Evolutionary conservation across 495 filamentous ascomycete genomes (phyloP).

Genomic region (Aspergillus mulundensis): DNA sequence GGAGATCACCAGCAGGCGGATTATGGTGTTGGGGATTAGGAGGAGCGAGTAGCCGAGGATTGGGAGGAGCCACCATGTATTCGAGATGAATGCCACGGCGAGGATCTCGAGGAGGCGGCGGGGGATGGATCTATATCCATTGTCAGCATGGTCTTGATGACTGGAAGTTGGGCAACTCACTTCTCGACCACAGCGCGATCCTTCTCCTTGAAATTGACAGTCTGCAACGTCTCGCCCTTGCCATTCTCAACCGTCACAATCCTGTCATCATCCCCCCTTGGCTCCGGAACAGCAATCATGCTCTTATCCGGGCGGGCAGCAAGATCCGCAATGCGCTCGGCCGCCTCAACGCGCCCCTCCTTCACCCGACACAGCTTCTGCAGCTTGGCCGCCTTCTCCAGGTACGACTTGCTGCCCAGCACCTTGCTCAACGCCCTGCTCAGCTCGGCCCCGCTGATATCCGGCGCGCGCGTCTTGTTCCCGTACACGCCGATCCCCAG

Average conservation of each 20-base stretch:
- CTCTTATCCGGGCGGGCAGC: conserved; percentile 19
- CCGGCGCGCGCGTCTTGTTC: conserved; percentile 31
- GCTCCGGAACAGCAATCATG: conserved; percentile 13
- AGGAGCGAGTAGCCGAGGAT: conserved; percentile 19
- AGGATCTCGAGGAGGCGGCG: conserved; percentile 8
- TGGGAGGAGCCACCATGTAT: conserved; percentile 22
- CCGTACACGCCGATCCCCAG: conserved; percentile 48
- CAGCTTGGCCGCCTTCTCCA: conserved; percentile 16
- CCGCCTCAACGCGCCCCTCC: conserved; percentile 18
- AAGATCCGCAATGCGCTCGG: conserved; percentile 23
- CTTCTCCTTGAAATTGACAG: conserved; percentile 7
- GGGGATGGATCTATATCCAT: conserved; percentile 9
- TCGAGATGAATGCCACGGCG: conserved; percentile 16
- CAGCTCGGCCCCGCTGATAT: conserved; percentile 28
- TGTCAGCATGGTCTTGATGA: conserved; percentile 5
- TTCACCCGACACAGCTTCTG: conserved; percentile 19
- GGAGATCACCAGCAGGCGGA: conserved; percentile 41
- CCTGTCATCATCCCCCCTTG: conserved; percentile 4
- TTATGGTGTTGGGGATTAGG: conserved; percentile 15
- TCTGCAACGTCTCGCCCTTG: conserved; percentile 14
- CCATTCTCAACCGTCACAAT: conserved; percentile 14
- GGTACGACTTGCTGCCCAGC: conserved; percentile 22
- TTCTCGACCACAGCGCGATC: too few relatives aligned
- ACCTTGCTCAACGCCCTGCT: conserved; percentile 28
- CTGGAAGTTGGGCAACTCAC: background rate